Evolutionary conservation across 306 rosid species (phyloP).

Genomic region (Malus fusca): DNA sequence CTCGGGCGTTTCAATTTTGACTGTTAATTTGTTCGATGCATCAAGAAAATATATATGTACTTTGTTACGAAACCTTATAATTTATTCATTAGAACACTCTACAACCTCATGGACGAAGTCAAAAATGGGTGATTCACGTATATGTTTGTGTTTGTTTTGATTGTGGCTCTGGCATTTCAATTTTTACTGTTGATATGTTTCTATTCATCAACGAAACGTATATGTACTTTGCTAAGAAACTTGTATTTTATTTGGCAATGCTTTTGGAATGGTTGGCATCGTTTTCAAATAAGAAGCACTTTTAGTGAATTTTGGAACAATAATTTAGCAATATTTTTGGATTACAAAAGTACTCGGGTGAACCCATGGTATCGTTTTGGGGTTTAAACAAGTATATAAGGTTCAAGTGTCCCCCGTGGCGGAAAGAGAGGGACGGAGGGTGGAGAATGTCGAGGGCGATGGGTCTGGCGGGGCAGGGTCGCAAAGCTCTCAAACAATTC

Average conservation of each 20-base stretch:
- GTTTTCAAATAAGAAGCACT: not conserved
- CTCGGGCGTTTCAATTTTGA: too few relatives aligned
- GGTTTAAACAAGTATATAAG: too few relatives aligned
- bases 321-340: not conserved
- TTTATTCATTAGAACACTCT: not conserved
- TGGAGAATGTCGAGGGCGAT: constrained; percentile 30
- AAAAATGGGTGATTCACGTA: not conserved
- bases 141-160: not conserved
- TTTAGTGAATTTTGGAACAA: too few relatives aligned
- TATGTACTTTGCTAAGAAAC: not conserved
- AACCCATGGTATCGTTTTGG: too few relatives aligned
- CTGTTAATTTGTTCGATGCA: too few relatives aligned
- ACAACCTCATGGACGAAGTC: not conserved
- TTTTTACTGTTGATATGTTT: not conserved
- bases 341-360: not conserved
- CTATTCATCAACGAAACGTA: not conserved
- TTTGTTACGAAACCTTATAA: too few relatives aligned
- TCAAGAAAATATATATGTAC: not conserved
- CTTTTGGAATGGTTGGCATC: too few relatives aligned
- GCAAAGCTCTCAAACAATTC: constrained; percentile 46
- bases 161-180: not conserved
- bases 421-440: not conserved
- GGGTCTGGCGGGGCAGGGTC: constrained; percentile 19
- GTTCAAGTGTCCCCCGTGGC: too few relatives aligned
- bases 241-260: not conserved